phyloP scores from a whole-genome alignment of 169 alveolate genomes.

The Amoebophrya sp. region DNA sequence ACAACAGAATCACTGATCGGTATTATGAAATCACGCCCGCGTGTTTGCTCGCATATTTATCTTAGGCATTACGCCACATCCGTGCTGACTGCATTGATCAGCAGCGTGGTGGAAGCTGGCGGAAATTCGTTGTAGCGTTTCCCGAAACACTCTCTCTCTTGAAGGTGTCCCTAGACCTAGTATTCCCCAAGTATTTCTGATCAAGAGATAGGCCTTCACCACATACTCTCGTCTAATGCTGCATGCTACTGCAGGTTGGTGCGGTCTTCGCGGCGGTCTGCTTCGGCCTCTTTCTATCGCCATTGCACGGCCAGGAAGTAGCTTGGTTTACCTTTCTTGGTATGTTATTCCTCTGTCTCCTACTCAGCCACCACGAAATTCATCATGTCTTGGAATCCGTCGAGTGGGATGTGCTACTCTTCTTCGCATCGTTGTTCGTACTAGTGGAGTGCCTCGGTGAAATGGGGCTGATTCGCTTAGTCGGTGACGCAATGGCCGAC shows the following conservation, averaged over 20 bases:
- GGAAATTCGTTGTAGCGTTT: too few species aligned
- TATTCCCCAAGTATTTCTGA: too few species aligned
- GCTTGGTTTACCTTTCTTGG: constrained; percentile 33
- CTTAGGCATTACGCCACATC: too few species aligned
- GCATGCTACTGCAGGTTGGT: background rate
- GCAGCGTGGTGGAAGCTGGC: too few species aligned
- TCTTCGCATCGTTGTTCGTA: constrained; percentile 29
- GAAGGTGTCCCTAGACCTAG: too few species aligned
- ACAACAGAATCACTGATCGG: constrained; percentile 23
- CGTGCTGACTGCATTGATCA: too few species aligned
- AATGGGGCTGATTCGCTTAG: constrained; percentile 26
- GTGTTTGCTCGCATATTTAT: too few species aligned
- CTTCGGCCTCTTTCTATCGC: constrained; percentile 30
- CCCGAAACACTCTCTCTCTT: too few species aligned
- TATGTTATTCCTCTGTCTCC: background rate
- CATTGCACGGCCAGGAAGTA: constrained; percentile 22
- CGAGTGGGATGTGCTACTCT: constrained; percentile 31
- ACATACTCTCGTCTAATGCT: too few species aligned
- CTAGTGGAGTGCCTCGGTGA: constrained; percentile 27
- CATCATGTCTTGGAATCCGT: constrained; percentile 31
- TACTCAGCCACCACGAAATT: constrained; percentile 3
- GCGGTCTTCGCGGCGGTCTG: background rate
- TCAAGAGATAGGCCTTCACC: too few species aligned
- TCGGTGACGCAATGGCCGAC: constrained; percentile 23
- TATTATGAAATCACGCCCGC: too few species aligned